A percentile compares a stretch with the other conserved stretches of the same genome.
These are phyloP conservation scores for Malus asiatica DNA, from an alignment of 306 rosid genomes.

Conservation along the genomic window DNA sequence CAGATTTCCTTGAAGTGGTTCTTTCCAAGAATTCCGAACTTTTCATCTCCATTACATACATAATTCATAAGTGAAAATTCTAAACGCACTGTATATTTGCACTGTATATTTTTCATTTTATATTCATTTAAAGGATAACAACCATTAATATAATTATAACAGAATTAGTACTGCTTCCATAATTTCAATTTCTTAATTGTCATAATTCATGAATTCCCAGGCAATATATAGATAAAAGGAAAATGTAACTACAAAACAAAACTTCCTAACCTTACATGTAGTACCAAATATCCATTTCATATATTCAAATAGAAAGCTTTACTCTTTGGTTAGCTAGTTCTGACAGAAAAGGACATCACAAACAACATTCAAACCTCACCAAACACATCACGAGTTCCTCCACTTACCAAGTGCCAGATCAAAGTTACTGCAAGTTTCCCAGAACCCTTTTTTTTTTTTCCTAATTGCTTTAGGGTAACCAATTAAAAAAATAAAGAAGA, in stretches of 20 bases:
- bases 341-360: not conserved
- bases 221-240: not conserved
- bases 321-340: not conserved
- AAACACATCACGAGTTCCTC: not conserved
- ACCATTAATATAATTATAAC: not conserved
- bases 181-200: not conserved
- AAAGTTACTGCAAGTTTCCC: not conserved
- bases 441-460: not conserved
- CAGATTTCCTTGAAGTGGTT: not conserved
- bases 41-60: not conserved
- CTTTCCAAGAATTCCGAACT: not conserved
- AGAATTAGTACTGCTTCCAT: not conserved
- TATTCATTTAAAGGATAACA: not conserved
- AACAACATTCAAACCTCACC: not conserved
- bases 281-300: not conserved
- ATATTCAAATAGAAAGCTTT: not conserved
- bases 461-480: not conserved
- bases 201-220: not conserved
- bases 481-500: not conserved
- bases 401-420: not conserved
- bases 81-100: not conserved
- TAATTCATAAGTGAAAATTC: not conserved
- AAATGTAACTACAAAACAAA: not conserved
- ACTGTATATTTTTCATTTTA: too few relatives aligned
- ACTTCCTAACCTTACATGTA: not conserved